Conservation (phyloP, 345 rosid genomes). For the Chamaenerion angustifolium region DNA sequence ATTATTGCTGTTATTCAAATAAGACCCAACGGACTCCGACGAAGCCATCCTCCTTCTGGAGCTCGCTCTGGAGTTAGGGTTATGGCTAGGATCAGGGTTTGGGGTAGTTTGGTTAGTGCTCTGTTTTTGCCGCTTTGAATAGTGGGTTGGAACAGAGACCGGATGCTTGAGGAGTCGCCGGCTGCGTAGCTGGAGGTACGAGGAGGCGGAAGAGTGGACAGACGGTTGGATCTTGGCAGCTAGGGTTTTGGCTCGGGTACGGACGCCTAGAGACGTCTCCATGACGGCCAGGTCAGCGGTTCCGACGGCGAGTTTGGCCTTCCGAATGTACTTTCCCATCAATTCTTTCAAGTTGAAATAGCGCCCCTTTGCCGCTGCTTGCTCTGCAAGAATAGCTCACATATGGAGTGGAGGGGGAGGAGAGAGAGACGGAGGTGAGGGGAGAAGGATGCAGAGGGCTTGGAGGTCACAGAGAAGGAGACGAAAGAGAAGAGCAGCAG, state of each 20-base stretch:
- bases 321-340: slow-evolving; percentile 82
- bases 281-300: slow-evolving; percentile 52
- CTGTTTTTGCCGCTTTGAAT: slow-evolving; percentile 23
- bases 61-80: slow-evolving; percentile 12
- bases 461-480: not conserved
- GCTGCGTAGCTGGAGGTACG: slow-evolving; percentile 88
- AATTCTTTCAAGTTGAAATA: slow-evolving; percentile 7
- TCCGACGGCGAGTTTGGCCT: slow-evolving; percentile 31
- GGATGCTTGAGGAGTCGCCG: slow-evolving; percentile 73
- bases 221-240: slow-evolving; percentile 36
- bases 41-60: slow-evolving; percentile 8
- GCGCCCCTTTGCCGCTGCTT: not conserved
- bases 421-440: not conserved
- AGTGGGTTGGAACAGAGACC: slow-evolving; percentile 9
- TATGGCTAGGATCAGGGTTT: slow-evolving; percentile 21
- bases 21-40: slow-evolving; percentile 12
- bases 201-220: slow-evolving; percentile 12
- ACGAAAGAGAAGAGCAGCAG: not conserved
- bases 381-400: not conserved
- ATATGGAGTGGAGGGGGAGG: no score
- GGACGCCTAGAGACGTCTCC: slow-evolving; percentile 59
- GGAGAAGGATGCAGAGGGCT: not conserved
- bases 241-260: slow-evolving; percentile 70
- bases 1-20: slow-evolving; percentile 7
- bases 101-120: slow-evolving; percentile 10